phyloP scores from a whole-genome alignment of 371 early-diverging fungal species.

The Circinella minor region DNA sequence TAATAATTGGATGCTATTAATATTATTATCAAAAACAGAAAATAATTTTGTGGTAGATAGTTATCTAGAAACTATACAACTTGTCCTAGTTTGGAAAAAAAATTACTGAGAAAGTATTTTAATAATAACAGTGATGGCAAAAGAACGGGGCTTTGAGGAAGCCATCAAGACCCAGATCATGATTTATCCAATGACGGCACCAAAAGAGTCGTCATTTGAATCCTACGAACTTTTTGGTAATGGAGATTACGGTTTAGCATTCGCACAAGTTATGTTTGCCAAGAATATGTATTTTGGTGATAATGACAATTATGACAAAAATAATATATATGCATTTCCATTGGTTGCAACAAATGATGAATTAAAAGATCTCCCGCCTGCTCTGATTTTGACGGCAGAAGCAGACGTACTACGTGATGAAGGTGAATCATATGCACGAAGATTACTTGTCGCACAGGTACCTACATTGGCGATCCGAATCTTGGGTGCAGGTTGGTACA shows the following conservation, averaged over 20 bases:
- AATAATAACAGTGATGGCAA: constrained; percentile 9
- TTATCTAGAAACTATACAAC: too few species aligned
- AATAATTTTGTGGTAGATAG: not conserved
- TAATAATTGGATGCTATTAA: too few species aligned
- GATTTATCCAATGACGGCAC: constrained; percentile 18
- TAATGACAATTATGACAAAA: not conserved
- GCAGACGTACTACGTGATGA: constrained; percentile 26
- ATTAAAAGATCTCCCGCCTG: constrained; percentile 22
- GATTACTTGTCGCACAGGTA: constrained; percentile 24
- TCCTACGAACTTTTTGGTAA: constrained; percentile 5
- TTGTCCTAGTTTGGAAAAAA: too few species aligned
- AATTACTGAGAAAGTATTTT: not conserved
- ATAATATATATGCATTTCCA: constrained; percentile 7
- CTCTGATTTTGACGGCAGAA: constrained; percentile 27
- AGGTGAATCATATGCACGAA: constrained; percentile 25
- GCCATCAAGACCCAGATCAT: constrained; percentile 23
- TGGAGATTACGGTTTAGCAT: constrained; percentile 14
- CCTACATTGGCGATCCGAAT: constrained; percentile 15
- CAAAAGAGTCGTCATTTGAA: not conserved
- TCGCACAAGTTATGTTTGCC: too few species aligned
- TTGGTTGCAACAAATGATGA: constrained; percentile 22
- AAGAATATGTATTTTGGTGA: not conserved
- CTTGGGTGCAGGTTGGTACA: constrained; percentile 20
- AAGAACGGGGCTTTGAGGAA: constrained; percentile 17
- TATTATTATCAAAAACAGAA: too few species aligned